Percentiles rank a stretch among this genome's conserved stretches.
These are phyloP conservation scores for Tuber aestivum DNA, from an alignment of 495 filamentous ascomycete genomes.

Conservation along the genomic window DNA sequence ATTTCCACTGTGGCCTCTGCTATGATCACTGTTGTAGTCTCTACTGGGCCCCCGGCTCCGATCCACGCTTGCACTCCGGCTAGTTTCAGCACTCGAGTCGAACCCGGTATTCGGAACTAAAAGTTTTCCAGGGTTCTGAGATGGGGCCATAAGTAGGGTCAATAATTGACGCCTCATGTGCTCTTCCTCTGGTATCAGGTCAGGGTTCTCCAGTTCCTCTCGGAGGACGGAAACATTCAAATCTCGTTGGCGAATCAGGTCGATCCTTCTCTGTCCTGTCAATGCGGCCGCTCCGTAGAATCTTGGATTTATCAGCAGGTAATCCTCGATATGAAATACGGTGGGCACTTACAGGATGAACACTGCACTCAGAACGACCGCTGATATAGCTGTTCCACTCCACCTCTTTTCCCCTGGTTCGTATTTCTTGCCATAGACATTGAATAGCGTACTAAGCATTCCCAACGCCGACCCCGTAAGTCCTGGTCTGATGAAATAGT, in stretches of 20 bases:
- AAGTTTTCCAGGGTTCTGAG: neutral
- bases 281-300: slow-evolving; percentile 27
- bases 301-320: slow-evolving; percentile 10
- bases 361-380: slow-evolving; percentile 19
- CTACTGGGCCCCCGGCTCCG: neutral
- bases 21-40: neutral
- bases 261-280: slow-evolving; percentile 21
- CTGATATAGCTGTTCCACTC: slow-evolving; percentile 25
- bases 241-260: slow-evolving; percentile 27
- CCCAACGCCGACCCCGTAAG: slow-evolving; percentile 25
- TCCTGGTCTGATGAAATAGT: slow-evolving; percentile 19
- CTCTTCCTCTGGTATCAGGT: slow-evolving; percentile 24
- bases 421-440: slow-evolving; percentile 30
- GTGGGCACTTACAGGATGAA: slow-evolving; percentile 21
- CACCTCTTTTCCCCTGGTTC: slow-evolving; percentile 14
- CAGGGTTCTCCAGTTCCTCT: slow-evolving; percentile 18
- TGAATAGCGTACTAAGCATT: slow-evolving; percentile 31
- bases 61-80: neutral
- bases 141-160: slow-evolving; percentile 18
- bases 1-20: neutral
- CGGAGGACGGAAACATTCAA: slow-evolving; percentile 19
- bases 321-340: slow-evolving; percentile 3
- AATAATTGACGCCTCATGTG: slow-evolving; percentile 24
- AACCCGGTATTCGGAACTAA: slow-evolving; percentile 3
- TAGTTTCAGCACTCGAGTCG: neutral